These are phyloP conservation scores for Citrus medica DNA, from an alignment of 345 rosid genomes.

Conservation along the genomic window DNA sequence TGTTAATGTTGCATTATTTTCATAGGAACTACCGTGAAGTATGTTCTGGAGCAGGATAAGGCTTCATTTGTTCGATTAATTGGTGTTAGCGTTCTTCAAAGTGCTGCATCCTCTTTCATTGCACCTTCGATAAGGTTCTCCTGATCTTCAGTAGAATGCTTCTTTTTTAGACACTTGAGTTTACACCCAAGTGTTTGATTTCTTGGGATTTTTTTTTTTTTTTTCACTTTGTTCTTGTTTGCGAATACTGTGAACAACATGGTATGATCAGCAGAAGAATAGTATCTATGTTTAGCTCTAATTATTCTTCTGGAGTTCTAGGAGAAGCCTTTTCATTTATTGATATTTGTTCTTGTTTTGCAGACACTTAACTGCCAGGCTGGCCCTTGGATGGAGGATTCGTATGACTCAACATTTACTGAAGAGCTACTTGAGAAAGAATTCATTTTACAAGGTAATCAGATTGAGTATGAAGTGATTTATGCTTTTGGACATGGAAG, in stretches of 20 bases:
- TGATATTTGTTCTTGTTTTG: conserved; percentile 2
- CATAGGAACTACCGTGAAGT: conserved; percentile 92
- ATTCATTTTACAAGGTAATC: conserved; percentile 92
- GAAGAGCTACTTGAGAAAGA: conserved; percentile 80
- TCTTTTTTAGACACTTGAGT: neutral
- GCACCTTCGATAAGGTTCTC: conserved; percentile 90
- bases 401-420: conserved; percentile 88
- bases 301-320: neutral
- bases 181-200: neutral
- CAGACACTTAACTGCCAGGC: conserved; percentile 81
- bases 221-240: neutral
- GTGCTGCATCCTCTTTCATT: conserved; percentile 89
- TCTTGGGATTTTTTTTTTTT: neutral
- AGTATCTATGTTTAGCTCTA: neutral
- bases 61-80: conserved; percentile 73
- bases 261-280: neutral
- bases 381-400: conserved; percentile 97
- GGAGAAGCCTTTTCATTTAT: neutral
- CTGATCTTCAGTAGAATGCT: neutral
- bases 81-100: conserved; percentile 89
- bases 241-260: neutral
- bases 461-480: conserved; percentile 10
- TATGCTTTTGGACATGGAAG: conserved; percentile 1
- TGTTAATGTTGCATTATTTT: conserved; percentile 17
- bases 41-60: conserved; percentile 96